These are phyloP conservation scores for Candida sithepensis DNA, from an alignment of 805 yeast species.

Conservation along the genomic window DNA sequence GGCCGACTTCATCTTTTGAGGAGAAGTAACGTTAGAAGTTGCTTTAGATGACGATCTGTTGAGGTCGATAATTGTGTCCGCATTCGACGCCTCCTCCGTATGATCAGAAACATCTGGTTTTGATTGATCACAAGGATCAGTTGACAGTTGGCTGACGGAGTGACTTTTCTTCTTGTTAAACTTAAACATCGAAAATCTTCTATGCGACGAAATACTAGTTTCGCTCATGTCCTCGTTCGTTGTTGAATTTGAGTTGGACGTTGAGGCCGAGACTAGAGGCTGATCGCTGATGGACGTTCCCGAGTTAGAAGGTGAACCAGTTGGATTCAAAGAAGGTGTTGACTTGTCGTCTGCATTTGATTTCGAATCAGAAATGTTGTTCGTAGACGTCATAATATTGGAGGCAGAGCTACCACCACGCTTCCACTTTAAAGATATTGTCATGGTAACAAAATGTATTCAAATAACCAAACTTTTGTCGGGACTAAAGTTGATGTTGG, in stretches of 20 bases:
- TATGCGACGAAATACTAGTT: not conserved
- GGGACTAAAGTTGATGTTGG: too few species aligned
- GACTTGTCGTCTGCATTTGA: not conserved
- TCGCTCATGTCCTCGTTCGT: not conserved
- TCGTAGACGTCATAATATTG: too few species aligned
- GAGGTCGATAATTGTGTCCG: not conserved
- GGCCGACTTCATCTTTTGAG: not conserved
- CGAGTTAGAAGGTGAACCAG: not conserved
- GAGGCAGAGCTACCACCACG: not conserved
- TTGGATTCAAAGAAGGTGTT: not conserved
- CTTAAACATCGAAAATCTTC: slow-evolving; percentile 2
- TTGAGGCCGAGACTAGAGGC: not conserved
- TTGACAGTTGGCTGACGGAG: not conserved
- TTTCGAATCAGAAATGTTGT: not conserved
- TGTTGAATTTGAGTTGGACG: not conserved
- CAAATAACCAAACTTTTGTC: too few species aligned
- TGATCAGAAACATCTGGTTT: not conserved
- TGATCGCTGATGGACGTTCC: not conserved
- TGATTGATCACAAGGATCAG: not conserved
- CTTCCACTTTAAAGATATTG: not conserved
- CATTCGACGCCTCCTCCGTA: not conserved
- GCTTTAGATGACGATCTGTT: not conserved
- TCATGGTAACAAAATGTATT: not conserved
- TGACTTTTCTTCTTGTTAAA: not conserved
- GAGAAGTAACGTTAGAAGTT: not conserved